Conservation (phyloP, 495 filamentous ascomycete genomes). For the Amorphotheca resinae region DNA sequence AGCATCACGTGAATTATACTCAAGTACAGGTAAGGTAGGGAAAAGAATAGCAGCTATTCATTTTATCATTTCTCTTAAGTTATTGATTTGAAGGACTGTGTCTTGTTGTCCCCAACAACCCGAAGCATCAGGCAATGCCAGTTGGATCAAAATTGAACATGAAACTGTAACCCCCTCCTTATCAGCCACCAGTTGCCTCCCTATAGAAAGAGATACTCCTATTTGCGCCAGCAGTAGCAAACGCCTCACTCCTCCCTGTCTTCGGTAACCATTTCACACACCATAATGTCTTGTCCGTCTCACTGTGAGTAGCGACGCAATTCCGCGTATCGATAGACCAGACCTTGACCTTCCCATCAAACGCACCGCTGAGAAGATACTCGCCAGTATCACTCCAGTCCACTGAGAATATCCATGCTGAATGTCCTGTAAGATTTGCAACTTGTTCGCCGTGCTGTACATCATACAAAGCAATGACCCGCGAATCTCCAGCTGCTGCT, state of each 20-base stretch:
- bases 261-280: conserved; percentile 81
- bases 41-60: no score
- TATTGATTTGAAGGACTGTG: no score
- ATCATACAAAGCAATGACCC: conserved; percentile 83
- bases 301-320: conserved; percentile 88
- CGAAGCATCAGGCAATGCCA: no score
- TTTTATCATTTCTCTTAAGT: no score
- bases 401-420: conserved; percentile 76
- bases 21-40: no score
- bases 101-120: no score
- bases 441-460: conserved; percentile 86
- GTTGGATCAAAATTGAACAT: no score
- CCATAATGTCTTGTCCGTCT: conserved; percentile 82
- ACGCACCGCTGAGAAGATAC: conserved; percentile 74
- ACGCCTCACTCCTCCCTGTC: conserved; percentile 62
- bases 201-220: conserved; percentile 77
- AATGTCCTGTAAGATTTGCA: conserved; percentile 65
- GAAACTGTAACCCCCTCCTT: no score
- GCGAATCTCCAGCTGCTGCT: conserved; percentile 85
- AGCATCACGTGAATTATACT: no score
- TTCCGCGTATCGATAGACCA: conserved; percentile 73
- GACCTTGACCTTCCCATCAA: conserved; percentile 89
- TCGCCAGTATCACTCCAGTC: conserved; percentile 94
- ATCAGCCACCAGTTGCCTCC: conserved; percentile 67
- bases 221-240: conserved; percentile 74